Percentiles rank a stretch among this genome's conserved stretches.
phyloP scores from a whole-genome alignment of 441 rosid species.

The Pelargonium citronellum region DNA sequence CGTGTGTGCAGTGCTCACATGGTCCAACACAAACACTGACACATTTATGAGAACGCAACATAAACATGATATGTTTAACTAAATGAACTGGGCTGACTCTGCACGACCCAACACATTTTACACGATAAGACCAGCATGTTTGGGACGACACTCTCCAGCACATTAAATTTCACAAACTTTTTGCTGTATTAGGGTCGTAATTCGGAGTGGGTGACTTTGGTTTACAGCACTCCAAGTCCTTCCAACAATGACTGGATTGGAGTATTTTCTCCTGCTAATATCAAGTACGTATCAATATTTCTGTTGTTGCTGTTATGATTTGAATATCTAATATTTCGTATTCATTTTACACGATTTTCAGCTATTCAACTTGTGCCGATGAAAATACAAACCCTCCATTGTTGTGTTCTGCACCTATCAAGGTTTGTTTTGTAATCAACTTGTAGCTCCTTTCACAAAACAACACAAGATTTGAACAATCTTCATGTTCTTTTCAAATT shows the following conservation, averaged over 20 bases:
- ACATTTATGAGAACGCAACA: too few species aligned
- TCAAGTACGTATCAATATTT: conserved; percentile 40
- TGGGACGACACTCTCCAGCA: too few species aligned
- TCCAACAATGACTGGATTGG: conserved; percentile 80
- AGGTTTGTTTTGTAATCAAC: conserved; percentile 37
- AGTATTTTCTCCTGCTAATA: conserved; percentile 80
- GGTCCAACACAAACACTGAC: too few species aligned
- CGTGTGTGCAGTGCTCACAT: too few species aligned
- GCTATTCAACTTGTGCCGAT: conserved; percentile 52
- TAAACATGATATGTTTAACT: too few species aligned
- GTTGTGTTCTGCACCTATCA: conserved; percentile 66
- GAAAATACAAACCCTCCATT: conserved; percentile 48
- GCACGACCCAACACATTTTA: too few species aligned
- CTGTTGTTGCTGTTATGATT: conserved; percentile 6
- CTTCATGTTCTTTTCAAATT: neutral
- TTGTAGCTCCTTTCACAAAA: neutral
- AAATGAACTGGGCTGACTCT: too few species aligned
- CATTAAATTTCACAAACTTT: neutral
- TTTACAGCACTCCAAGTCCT: conserved; percentile 45
- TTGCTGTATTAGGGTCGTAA: conserved; percentile 47
- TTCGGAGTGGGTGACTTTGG: conserved; percentile 50
- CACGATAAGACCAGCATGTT: too few species aligned
- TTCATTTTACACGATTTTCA: conserved; percentile 25
- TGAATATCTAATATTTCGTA: neutral
- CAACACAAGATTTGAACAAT: too few species aligned